Base-by-base conservation (phyloP, 768 basidiomycete species). In the Hemileccinum rubropunctum region DNA sequence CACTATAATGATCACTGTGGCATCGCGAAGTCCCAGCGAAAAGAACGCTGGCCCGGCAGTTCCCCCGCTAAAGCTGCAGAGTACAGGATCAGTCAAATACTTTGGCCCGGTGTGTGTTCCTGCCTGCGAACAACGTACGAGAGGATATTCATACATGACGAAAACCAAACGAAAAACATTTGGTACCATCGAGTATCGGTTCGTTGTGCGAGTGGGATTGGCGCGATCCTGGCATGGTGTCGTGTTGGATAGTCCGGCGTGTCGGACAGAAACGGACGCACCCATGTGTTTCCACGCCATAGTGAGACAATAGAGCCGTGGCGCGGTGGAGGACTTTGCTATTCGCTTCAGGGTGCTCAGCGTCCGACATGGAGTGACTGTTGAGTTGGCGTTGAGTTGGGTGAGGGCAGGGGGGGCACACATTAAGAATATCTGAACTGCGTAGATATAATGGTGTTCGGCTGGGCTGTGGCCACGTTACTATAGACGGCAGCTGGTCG, bases 121-220 rank as follows among this genome's bases (percentile, higher is more conserved):
- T 18, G n/a, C 3, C 30, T 18, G 26, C 7, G 28, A 11, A 44
- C 13, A 6, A 65, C 76, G 28, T 51, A 77, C 73, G 65, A 49
- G 38, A 76, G 61, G 28, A 78, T 64, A 50, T 76, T 76, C 63
- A 76, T 65, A 49, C 73, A 75, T 26, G 72, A 65, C 27, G 76
- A 75, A 53, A 78, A 73, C 76, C 76, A 78, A n/a, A 76, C 70
- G 57, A 78, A 77, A 55, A 77, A 78, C 65, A 76, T 65, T 54
- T 78, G 75, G 50, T 70, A 75, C 58, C 75, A 67, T 20, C 68
- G 66, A 6, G 65, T 70, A 23, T 78, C 74, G 18, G 69, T 63
- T 28, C 76, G 65, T 46, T 68, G 61, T 20, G 63, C 64, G 1
- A 49, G 55, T 2, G 68, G 66, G 10, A 76, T 65, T 1, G 77